Conservation (phyloP, 2,329 filamentous ascomycete genomes). For the Cladorrhinum sp. region DNA sequence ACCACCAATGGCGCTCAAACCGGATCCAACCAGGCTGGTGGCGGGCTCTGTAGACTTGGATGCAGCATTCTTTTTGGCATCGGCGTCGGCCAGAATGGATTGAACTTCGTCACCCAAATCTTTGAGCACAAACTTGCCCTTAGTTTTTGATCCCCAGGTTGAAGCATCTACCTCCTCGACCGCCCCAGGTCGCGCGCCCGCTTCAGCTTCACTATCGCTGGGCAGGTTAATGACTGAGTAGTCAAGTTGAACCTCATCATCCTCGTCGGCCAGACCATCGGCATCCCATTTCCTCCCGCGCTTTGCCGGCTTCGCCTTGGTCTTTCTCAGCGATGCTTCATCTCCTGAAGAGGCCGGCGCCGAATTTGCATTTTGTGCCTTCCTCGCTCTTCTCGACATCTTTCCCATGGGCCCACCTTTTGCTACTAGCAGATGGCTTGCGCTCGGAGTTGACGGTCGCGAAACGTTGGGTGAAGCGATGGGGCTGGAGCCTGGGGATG, state of each 20-base stretch:
- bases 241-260: slow-evolving; percentile 75
- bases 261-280: slow-evolving; percentile 82
- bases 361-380: slow-evolving; percentile 62
- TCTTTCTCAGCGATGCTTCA: slow-evolving; percentile 61
- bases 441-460: slow-evolving; percentile 70
- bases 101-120: slow-evolving; percentile 93
- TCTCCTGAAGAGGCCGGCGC: slow-evolving; percentile 77
- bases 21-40: slow-evolving; percentile 70
- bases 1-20: slow-evolving; percentile 78
- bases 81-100: slow-evolving; percentile 78
- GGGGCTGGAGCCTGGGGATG: slow-evolving; percentile 67
- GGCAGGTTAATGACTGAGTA: slow-evolving; percentile 68
- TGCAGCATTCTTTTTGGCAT: slow-evolving; percentile 55
- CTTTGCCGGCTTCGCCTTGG: slow-evolving; percentile 64
- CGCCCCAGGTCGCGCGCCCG: slow-evolving; percentile 50
- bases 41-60: slow-evolving; percentile 42
- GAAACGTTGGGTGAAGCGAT: slow-evolving; percentile 71
- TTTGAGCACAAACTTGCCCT: slow-evolving; percentile 90
- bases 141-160: slow-evolving; percentile 82
- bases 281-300: slow-evolving; percentile 91
- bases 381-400: slow-evolving; percentile 76
- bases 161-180: slow-evolving; percentile 74
- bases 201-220: slow-evolving; percentile 52
- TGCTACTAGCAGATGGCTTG: slow-evolving; percentile 64
- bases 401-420: slow-evolving; percentile 74